A percentile compares a stretch with the other conserved stretches of the same genome.
phyloP scores from a whole-genome alignment of 2,329 filamentous ascomycete genomes.

The Claviceps monticola region DNA sequence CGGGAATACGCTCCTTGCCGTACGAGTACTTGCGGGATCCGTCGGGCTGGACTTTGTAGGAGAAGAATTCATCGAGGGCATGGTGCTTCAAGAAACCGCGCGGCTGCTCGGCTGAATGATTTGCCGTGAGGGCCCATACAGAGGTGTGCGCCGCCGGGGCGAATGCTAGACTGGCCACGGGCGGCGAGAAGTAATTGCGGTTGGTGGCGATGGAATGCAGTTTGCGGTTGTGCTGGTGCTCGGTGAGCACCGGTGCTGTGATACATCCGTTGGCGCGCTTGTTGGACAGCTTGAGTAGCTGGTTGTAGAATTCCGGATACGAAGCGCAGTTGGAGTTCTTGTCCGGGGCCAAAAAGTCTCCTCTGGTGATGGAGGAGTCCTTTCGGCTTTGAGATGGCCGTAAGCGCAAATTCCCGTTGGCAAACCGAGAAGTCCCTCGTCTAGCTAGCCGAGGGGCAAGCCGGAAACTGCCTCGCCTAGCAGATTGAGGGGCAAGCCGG shows the following conservation, averaged over 20 bases:
- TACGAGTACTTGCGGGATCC: slow-evolving; percentile 25
- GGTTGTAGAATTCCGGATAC: slow-evolving; percentile 9
- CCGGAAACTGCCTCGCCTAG: no score
- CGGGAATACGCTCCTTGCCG: slow-evolving; percentile 35
- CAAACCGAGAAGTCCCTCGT: slow-evolving; percentile 1
- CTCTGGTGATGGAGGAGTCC: slow-evolving; percentile 8
- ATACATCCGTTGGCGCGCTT: slow-evolving; percentile 24
- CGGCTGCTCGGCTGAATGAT: slow-evolving; percentile 27
- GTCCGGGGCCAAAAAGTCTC: not conserved
- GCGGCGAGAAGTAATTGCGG: slow-evolving; percentile 39
- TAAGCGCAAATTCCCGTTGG: slow-evolving; percentile 5
- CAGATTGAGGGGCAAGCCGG: not conserved
- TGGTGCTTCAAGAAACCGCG: slow-evolving; percentile 12
- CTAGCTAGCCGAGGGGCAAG: not conserved
- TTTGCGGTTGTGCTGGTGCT: not conserved
- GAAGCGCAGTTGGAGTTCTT: slow-evolving; percentile 2
- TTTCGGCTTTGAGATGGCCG: slow-evolving; percentile 6
- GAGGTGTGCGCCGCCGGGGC: slow-evolving; percentile 34
- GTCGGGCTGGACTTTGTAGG: slow-evolving; percentile 22
- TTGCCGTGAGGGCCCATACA: slow-evolving; percentile 26
- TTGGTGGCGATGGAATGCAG: slow-evolving; percentile 31
- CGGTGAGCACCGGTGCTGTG: not conserved
- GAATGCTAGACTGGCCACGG: slow-evolving; percentile 31
- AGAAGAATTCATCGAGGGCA: slow-evolving; percentile 3
- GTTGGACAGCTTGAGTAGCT: slow-evolving; percentile 24